Evolutionary conservation across 2,329 filamentous ascomycete species (phyloP).

Genomic region (Colletotrichum tabaci): DNA sequence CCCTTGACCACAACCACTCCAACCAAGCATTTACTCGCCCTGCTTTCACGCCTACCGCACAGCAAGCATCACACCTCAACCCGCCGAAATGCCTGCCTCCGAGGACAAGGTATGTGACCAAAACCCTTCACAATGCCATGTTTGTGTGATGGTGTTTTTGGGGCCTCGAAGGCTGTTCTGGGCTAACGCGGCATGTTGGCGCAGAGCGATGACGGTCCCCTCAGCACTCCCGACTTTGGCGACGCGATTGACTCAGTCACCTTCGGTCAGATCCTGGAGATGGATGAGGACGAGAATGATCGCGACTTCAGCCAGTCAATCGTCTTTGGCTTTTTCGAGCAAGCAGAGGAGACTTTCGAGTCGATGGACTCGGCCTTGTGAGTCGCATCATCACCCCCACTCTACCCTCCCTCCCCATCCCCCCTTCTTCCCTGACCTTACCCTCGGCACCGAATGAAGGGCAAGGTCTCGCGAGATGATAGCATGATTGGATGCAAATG

Average conservation of each 20-base stretch:
- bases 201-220: conserved; percentile 45
- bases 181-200: conserved; percentile 31
- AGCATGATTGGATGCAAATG: neutral
- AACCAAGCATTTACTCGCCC: conserved; percentile 21
- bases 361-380: conserved; percentile 90
- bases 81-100: conserved; percentile 42
- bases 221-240: conserved; percentile 64
- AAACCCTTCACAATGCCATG: conserved; percentile 45
- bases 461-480: neutral
- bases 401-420: conserved; percentile 25
- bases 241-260: conserved; percentile 84
- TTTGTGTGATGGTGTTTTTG: conserved; percentile 39
- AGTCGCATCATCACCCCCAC: conserved; percentile 55
- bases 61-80: conserved; percentile 1
- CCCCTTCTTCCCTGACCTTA: conserved; percentile 12
- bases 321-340: conserved; percentile 92
- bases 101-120: conserved; percentile 52
- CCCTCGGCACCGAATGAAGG: conserved; percentile 3
- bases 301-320: conserved; percentile 91
- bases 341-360: conserved; percentile 87
- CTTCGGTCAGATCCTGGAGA: conserved; percentile 96
- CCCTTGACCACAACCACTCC: conserved; percentile 23
- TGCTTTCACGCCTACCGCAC: conserved; percentile 23
- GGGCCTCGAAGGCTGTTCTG: conserved; percentile 32
- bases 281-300: conserved; percentile 92